Evolutionary conservation across 208 protist genomes (phyloP), one percentile per base, ranked within the genome.

Genomic region (Blastocrithidia nonstop): DNA sequence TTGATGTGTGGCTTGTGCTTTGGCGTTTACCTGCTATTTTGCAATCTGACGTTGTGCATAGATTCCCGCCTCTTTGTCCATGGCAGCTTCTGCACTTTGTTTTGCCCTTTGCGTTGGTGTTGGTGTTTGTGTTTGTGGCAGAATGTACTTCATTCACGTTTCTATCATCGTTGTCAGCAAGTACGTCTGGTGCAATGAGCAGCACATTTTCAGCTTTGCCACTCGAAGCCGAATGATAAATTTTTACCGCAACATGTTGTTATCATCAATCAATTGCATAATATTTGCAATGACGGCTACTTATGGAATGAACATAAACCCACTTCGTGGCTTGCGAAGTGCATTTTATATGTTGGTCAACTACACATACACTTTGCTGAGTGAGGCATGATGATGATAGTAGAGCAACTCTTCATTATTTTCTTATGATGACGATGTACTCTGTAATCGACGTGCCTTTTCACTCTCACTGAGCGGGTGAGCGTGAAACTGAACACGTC

Each of bases 101-200:
- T n/a, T n/a, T n/a, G n/a, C n/a, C n/a, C n/a, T n/a, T n/a, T n/a
- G n/a, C n/a, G n/a, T n/a, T n/a, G n/a, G n/a, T n/a, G n/a, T n/a
- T n/a, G n/a, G n/a, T n/a, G n/a, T n/a, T n/a, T n/a, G n/a, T n/a
- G n/a, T n/a, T n/a, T n/a, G n/a, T n/a, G n/a, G n/a, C 20, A 36
- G 5, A 16, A 62, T 22, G 43, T 64, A 67, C n/a, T 56, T 19
- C 4, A 64, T 33, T 77, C 82, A 91, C 20, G 57, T 61, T n/a
- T 91, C 76, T 8, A 81, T 44, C 61, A 91, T 67, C 40, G 37
- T 73, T 5, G 67, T 80, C 23, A 91, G 54, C 20, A 84, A 50
- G 39, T 80, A 81, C 11, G 66, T 60, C 56, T 90, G 81, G 46
- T 82, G 71, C 29, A 87, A n/a, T n/a, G n/a, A n/a, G n/a, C n/a